A percentile compares a stretch with the other conserved stretches of the same genome.
These are phyloP conservation scores for Plasmodium yoelii DNA, from an alignment of 169 alveolate genomes.

Conservation along the genomic window DNA sequence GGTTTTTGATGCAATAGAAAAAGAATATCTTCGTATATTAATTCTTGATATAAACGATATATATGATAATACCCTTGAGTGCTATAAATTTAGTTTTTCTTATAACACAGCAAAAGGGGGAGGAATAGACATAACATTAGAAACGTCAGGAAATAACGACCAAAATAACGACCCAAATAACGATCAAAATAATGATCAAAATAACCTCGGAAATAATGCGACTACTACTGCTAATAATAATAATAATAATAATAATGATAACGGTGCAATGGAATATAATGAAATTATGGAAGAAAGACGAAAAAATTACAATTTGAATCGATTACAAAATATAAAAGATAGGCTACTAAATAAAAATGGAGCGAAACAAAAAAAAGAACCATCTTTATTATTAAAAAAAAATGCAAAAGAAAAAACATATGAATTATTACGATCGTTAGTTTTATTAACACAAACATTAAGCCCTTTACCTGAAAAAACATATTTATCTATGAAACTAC, in stretches of 20 bases:
- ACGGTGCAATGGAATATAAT: background rate
- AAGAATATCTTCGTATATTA: constrained; percentile 81
- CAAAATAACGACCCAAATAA: too few species aligned
- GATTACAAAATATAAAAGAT: constrained; percentile 33
- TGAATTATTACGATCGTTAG: constrained; percentile 82
- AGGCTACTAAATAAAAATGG: constrained; percentile 75
- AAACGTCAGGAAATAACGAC: constrained; percentile 19
- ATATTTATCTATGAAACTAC: constrained; percentile 85
- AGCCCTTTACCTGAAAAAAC: constrained; percentile 88
- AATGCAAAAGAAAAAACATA: constrained; percentile 80
- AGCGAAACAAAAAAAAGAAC: constrained; percentile 38
- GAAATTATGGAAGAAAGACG: constrained; percentile 19
- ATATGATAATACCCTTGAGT: constrained; percentile 84
- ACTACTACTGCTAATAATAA: background rate
- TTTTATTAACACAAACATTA: constrained; percentile 86
- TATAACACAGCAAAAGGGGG: constrained; percentile 72
- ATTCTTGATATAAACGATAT: constrained; percentile 85
- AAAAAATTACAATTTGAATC: constrained; percentile 42
- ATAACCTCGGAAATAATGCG: background rate
- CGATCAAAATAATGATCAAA: background rate
- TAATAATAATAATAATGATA: constrained; percentile 3
- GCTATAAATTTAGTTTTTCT: constrained; percentile 80
- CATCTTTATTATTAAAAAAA: constrained; percentile 77
- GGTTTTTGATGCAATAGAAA: constrained; percentile 88
- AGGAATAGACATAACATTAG: constrained; percentile 56